These are phyloP conservation scores for Podaxis sp. DNA, from an alignment of 768 basidiomycete species.

Conservation along the genomic window DNA sequence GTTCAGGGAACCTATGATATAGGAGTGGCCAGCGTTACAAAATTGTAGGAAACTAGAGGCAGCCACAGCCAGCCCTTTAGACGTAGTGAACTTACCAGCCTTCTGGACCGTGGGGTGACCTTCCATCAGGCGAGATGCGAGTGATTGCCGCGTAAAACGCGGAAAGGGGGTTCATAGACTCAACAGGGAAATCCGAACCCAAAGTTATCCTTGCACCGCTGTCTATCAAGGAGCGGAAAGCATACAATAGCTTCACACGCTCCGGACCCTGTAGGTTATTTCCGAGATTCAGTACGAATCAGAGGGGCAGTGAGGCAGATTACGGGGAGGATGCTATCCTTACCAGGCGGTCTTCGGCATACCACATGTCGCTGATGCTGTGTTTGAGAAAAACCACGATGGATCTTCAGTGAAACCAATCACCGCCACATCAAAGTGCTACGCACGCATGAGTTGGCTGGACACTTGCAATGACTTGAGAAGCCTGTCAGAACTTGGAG, in stretches of 20 bases:
- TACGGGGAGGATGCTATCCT: constrained; percentile 20
- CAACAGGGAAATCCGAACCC: constrained; percentile 91
- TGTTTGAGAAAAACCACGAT: constrained; percentile 11
- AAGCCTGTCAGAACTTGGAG: constrained; percentile 11
- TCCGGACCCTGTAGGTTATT: constrained; percentile 60
- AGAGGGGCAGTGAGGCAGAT: background rate
- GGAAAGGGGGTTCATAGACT: constrained; percentile 77
- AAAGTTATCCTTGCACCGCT: constrained; percentile 68
- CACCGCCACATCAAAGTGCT: background rate
- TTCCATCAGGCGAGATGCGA: constrained; percentile 63
- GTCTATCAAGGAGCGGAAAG: constrained; percentile 73
- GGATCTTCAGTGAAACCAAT: background rate
- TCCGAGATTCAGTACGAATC: constrained; percentile 8
- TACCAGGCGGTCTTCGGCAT: constrained; percentile 79
- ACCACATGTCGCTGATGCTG: constrained; percentile 87
- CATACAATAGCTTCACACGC: constrained; percentile 82
- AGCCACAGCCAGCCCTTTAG: too few species aligned
- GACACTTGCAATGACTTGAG: constrained; percentile 80
- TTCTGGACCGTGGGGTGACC: constrained; percentile 76
- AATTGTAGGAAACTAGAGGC: too few species aligned
- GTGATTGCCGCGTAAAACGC: constrained; percentile 90
- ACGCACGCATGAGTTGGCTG: constrained; percentile 89
- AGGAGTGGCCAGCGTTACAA: background rate
- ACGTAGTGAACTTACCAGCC: constrained; percentile 63
- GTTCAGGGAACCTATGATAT: constrained; percentile 72